Evolutionary conservation across 2,329 filamentous ascomycete species (phyloP), one percentile per base, ranked within the genome.

Genomic region (Ophiostoma tasmaniense): DNA sequence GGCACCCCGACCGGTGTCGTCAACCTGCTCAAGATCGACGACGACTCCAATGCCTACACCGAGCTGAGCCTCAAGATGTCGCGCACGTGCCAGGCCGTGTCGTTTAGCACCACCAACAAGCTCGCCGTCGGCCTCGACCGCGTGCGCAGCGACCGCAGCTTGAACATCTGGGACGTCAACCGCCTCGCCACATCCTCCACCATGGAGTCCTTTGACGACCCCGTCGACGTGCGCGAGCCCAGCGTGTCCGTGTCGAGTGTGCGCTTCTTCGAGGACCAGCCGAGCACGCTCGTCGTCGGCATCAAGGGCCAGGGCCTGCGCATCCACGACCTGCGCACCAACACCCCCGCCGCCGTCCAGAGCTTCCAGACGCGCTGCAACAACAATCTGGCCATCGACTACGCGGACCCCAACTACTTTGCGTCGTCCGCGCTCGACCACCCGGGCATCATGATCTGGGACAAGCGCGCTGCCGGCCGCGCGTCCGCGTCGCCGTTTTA

Each of bases 121-220:
- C 80, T 96, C 67, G 92, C 91, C 11, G 90, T 93, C 35, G 92
- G 90, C 1, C 81, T 95, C 67, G 92, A 95, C 74, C 85, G 90
- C 73, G 91, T 93, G 30, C 86, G 92, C 39, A 93, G 91, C 78
- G 92, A 95, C 75, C 87, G 90, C 72, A 93, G 90, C 74, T 82
- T 96, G 66, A 91, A 94, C 74, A 89, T 95, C 37, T 95, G 91
- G 85, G 91, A 96, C 76, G 83, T 93, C 68, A 89, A 86, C 73
- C 85, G 86, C 52, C 81, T 87, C 65, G 84, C 82, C 25, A 81
- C 78, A 61, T 42, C 71, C 39, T 33, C 33, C 33, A 33, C 33
- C 66, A 76, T 80, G 52, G 77, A 84, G 77, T 73, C 82, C 75
- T 78, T 86, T 75, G 77, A 84, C 75, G 83, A 87, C 77, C 80